Evolutionary conservation across 176 grass and related monocot genomes (phyloP), one percentile per base, ranked within the genome.

Genomic region (Ananas comosus): DNA sequence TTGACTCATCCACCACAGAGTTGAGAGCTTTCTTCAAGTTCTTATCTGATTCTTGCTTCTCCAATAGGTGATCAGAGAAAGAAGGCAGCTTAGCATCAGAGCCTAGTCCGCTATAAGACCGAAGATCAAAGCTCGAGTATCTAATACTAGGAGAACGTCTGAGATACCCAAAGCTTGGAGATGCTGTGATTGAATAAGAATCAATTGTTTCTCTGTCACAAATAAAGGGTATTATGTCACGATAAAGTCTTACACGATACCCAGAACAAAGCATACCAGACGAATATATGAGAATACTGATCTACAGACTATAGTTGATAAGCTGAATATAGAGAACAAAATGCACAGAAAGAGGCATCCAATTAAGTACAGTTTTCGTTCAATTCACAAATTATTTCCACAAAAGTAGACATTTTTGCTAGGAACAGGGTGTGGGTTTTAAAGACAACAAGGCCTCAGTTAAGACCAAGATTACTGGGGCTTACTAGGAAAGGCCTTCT

Each of bases 181-280:
- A 92, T 72, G 92, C 88, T 6, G 92, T 76, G 18, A 96, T 96
- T 74, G 88, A 89, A 67, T 87, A 96, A 27, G 92, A 80, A 69
- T 96, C 88, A 71, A 83, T 92, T 68, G 88, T 86, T 76, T 91
- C 88, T 71, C 92, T 96, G 81, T 71, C 51, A 67, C 66, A 77
- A 56, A 71, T 4, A 74, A 49, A 65, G 48, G 14, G 1, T 13
- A 42, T 42, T 42, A 21, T n/a, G 25, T 64, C 12, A 16, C 72
- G 25, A 74, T 67, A 51, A 53, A 16, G 49, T n/a, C 4, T 51
- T 48, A 64, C 11, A 71, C 2, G 28, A 65, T n/a, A 77, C 33
- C 27, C 4, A 19, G 48, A 51, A 67, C 48, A 13, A 16, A 17
- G 48, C 1, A n/a, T 80, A 51, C 65, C 14, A 72, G 53, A 65